Evolutionary conservation across 345 rosid species (phyloP).

Genomic region (Laguncularia racemosa): DNA sequence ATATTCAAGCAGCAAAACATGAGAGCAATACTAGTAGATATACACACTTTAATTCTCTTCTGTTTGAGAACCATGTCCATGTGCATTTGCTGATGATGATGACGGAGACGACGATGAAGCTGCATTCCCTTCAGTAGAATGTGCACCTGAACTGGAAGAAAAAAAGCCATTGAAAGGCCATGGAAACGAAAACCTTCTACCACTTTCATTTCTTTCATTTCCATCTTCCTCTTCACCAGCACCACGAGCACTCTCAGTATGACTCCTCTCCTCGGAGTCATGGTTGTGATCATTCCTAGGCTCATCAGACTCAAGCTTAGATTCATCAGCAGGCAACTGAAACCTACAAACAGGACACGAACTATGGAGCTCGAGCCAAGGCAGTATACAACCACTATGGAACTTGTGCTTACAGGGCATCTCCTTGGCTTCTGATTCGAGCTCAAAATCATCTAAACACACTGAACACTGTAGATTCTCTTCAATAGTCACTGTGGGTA

Average conservation of each 20-base stretch:
- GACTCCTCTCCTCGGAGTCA: conserved; percentile 11
- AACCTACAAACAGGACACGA: conserved; percentile 89
- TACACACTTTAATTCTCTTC: conserved; percentile 18
- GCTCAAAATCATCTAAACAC: conserved; percentile 76
- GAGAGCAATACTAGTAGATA: background rate
- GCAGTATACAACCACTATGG: conserved; percentile 64
- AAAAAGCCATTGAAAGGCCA: conserved; percentile 76
- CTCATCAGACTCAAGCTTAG: conserved; percentile 40
- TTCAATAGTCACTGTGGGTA: conserved; percentile 39
- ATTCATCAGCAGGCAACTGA: conserved; percentile 62
- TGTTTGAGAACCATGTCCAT: conserved; percentile 23
- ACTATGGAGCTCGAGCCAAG: conserved; percentile 92
- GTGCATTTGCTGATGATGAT: conserved; percentile 14
- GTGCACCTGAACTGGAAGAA: conserved; percentile 29
- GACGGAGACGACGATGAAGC: conserved; percentile 14
- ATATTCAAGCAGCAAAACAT: conserved; percentile 1
- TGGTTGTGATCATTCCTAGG: conserved; percentile 8
- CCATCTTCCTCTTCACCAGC: conserved; percentile 22
- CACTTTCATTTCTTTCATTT: conserved; percentile 24
- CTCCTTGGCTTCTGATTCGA: conserved; percentile 57
- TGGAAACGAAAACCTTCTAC: conserved; percentile 63
- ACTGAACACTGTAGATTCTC: conserved; percentile 61
- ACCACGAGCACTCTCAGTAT: conserved; percentile 11
- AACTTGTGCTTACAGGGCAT: conserved; percentile 94
- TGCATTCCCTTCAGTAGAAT: conserved; percentile 32